Evolutionary conservation across 345 rosid species (phyloP), one percentile per base, ranked within the genome.

Genomic region (Aethionema arabicum): DNA sequence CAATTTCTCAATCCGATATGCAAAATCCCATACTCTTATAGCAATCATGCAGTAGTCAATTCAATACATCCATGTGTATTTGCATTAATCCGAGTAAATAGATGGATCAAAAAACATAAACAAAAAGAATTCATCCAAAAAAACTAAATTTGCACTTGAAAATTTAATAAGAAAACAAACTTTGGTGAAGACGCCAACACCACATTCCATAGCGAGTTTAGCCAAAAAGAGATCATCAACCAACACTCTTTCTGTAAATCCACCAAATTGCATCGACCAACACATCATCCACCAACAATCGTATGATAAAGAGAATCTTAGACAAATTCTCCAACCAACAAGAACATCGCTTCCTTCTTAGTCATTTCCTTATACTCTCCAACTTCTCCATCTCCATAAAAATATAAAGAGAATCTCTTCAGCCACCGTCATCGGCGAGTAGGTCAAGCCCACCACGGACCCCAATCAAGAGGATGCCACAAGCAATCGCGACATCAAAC

Each of bases 151-250:
- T 62, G 16, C 41, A 41, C 0, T 62, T 48, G 36, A 48, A 61
- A 29, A 30, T 7, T 15, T 44, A 15, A 14, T 8, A 35, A 43
- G 60, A 41, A 60, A 46, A 1, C n/a, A 70, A 14, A 89, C 98
- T 95, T 92, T 90, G 6, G 97, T 90, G 81, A 92, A 92, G 63
- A 92, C 60, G 4, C 99, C 97, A 50, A 92, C 97, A 33, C 97
- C 96, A 61, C 99, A 92, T 40, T 92, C 99, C 71, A 92, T 81
- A 13, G 55, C 80, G 54, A 90, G 73, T 72, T 92, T 87, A 14
- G 99, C 97, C 29, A 92, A 56, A 76, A 87, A 93, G 21, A 93
- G 85, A 84, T 93, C 99, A 72, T 90, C 90, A 32, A 95, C 95
- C 75, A 93, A 70, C 1, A 90, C 61, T 69, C 99, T 81, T 76